phyloP scores from a whole-genome alignment of 768 basidiomycete species.

The Russula emetica region DNA sequence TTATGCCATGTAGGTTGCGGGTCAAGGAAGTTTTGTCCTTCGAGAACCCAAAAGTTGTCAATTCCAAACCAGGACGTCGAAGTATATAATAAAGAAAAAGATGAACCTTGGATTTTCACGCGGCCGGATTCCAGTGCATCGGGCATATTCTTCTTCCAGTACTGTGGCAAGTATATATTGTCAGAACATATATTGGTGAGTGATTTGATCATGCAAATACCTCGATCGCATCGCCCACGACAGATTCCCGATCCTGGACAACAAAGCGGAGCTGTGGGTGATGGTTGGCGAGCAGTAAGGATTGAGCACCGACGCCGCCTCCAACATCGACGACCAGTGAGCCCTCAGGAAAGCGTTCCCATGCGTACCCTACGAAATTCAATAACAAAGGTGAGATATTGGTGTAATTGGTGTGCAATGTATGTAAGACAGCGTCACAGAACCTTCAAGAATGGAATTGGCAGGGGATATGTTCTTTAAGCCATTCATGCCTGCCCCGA shows the following conservation, averaged over 20 bases:
- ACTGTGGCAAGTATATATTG: not conserved
- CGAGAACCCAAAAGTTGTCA: not conserved
- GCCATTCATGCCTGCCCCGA: constrained; percentile 10
- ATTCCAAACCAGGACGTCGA: too few species aligned
- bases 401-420: not conserved
- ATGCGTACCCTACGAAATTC: constrained; percentile 3
- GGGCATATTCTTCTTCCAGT: constrained; percentile 10
- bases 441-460: constrained; percentile 8
- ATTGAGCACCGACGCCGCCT: constrained; percentile 11
- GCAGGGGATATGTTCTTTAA: not conserved
- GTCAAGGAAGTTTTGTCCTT: constrained; percentile 5
- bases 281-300: constrained; percentile 3
- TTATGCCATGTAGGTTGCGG: not conserved
- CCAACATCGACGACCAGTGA: constrained; percentile 21
- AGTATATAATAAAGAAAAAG: not conserved
- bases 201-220: not conserved
- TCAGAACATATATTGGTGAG: not conserved
- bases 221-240: constrained; percentile 2
- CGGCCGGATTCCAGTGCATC: constrained; percentile 1
- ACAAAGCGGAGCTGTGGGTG: constrained; percentile 11
- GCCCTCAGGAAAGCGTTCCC: constrained; percentile 7
- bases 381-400: not conserved
- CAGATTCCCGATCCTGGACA: constrained; percentile 12
- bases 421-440: not conserved
- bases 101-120: not conserved